Evolutionary conservation across 306 rosid genomes (phyloP), one percentile per base, ranked within the genome.

Genomic region (Alnus glutinosa): DNA sequence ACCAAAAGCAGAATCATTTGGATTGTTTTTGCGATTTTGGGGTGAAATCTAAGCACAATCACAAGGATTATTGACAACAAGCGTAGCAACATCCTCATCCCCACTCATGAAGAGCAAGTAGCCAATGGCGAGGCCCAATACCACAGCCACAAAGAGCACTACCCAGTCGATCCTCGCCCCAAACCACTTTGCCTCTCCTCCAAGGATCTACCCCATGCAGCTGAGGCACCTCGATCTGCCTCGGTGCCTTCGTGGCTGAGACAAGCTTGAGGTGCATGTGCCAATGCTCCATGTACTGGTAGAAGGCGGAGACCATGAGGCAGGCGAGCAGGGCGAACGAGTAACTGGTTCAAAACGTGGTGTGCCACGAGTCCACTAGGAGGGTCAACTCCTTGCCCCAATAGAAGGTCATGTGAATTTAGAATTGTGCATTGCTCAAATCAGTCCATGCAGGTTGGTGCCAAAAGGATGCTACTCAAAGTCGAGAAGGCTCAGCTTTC

Each of bases 361-460:
- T 90, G 23, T 52, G 84, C 98, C 99, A 95, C 2, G 94, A 82
- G 49, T 93, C 88, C 73, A 92, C 3, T 42, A 95, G 88, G 36
- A 95, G 84, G 8, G 93, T 23, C 28, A 23, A 23, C 49, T 84
- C 68, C 37, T 72, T 89, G 86, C 99, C 79, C 99, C 99, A 95
- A 77, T 95, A 95, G 58, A 95, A 93, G 82, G 99, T 93, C 99
- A 93, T 93, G 90, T 95, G 99, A 97, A 95, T 93, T 23, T 23
- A 23, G 28, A 23, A 23, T 23, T 23, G 39, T 36, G 39, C 3
- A 36, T 36, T 36, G 39, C 39, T 36, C 3, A 3, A 3, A 36
- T 36, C 3, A 36, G 39, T 36, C 39, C 39, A 36, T 36, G 39
- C 39, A 36, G 3, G 39, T 36, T 36, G 39, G 39, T 36, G 39